Evolutionary conservation across 768 basidiomycete genomes (phyloP), one percentile per base, ranked within the genome.

Genomic region (Mycena metata): DNA sequence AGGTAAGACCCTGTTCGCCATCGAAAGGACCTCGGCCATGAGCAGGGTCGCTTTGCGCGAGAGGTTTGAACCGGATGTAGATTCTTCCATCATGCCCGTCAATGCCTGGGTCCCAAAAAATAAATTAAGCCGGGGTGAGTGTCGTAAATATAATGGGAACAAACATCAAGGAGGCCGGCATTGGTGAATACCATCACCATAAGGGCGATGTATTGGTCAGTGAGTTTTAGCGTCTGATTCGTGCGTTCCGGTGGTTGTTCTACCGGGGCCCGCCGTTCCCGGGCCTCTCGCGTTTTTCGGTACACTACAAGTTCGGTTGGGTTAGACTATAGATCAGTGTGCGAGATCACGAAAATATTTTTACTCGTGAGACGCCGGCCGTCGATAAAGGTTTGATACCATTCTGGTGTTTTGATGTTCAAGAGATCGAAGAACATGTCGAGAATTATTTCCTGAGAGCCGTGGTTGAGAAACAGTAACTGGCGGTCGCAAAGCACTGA

Each of bases 341-440:
- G 45, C 26, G 56, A 45, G 49, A 58, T 13, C 21, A 51, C 23
- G 54, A 73, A n/a, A 43, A 30, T 42, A n/a, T 51, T 73, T 90
- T 68, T 75, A 96, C 96, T 92, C 3, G 96, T 97, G 60, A 98
- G 79, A 33, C 96, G 85, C 54, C 94, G 89, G 13, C 96, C 96
- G 63, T 92, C 92, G 41, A 98, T 91, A 74, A 97, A 98, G 0
- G 94, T 92, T 73, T 95, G 88, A 76, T 95, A 94, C 96, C 96
- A 98, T 50, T 92, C 92, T 1, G 96, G 94, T 0, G 93, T 87
- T 77, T 94, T 94, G 79, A 99, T 96, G 63, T 96, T 94, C 21
- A 99, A 82, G 19, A 96, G 84, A 68, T 95, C 93, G 74, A 98
- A 98, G 74, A 99, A 93, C 88, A 98, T 92, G 72, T 99, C 95